Evolutionary conservation across 257 asterid species (phyloP).

Genomic region (Scutellaria minor): DNA sequence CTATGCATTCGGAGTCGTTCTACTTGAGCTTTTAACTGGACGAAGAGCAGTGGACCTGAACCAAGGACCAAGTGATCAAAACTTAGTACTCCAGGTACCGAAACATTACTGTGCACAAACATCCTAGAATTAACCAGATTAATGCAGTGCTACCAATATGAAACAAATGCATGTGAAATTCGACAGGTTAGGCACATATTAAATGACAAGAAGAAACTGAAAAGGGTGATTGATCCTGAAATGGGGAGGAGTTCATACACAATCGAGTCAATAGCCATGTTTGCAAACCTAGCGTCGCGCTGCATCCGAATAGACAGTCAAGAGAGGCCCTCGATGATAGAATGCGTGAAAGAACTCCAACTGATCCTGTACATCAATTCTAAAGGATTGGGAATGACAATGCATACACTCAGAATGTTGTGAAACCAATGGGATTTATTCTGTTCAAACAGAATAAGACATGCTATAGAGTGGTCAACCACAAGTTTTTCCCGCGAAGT

Average conservation of each 20-base stretch:
- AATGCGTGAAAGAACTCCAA: constrained; percentile 79
- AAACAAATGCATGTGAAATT: constrained; percentile 29
- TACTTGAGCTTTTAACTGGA: constrained; percentile 97
- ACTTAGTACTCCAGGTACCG: constrained; percentile 86
- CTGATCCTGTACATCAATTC: constrained; percentile 62
- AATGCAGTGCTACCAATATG: constrained; percentile 12
- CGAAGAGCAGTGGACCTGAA: constrained; percentile 92
- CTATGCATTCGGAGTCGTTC: constrained; percentile 94
- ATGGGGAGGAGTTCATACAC: constrained; percentile 84
- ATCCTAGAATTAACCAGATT: constrained; percentile 22
- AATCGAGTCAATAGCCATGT: constrained; percentile 82
- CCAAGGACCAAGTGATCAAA: constrained; percentile 94
- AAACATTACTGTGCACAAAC: constrained; percentile 4
- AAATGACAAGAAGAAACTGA: constrained; percentile 85
- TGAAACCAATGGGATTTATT: constrained; percentile 37
- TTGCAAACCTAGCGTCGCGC: constrained; percentile 85
- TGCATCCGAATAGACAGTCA: constrained; percentile 77
- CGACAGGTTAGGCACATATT: constrained; percentile 78
- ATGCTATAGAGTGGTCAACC: constrained; percentile 19
- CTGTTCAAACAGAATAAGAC: constrained; percentile 32
- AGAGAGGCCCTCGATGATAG: constrained; percentile 85
- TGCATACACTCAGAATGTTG: constrained; percentile 79
- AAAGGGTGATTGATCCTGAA: constrained; percentile 81
- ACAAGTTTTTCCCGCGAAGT: background rate
- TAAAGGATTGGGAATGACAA: constrained; percentile 66